Evolutionary conservation across 2,329 filamentous ascomycete genomes (phyloP).

Genomic region (Diaporthe longicolla): DNA sequence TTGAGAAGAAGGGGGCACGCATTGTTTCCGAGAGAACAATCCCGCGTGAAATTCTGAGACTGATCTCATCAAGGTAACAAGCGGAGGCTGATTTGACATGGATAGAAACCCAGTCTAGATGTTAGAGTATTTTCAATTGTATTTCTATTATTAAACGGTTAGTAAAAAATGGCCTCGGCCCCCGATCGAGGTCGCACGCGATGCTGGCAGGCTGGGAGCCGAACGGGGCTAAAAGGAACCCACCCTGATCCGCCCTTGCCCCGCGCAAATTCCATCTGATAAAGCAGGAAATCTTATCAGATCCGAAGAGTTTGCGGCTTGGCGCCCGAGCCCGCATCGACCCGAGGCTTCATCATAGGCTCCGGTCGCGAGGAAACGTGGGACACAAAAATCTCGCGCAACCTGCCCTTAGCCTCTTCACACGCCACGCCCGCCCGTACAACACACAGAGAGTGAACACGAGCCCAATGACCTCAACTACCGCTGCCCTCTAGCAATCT

Average conservation of each 20-base stretch:
- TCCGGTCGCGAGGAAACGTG: background rate
- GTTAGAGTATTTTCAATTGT: background rate
- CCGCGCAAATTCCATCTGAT: constrained; percentile 34
- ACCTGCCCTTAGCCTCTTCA: background rate
- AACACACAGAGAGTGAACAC: constrained; percentile 1
- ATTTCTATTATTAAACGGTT: constrained; percentile 25
- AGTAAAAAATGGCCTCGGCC: constrained; percentile 1
- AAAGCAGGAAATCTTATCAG: constrained; percentile 34
- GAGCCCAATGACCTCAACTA: constrained; percentile 5
- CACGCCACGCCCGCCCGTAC: constrained; percentile 10
- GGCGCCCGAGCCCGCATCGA: constrained; percentile 27
- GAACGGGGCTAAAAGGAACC: background rate
- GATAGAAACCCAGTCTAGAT: background rate
- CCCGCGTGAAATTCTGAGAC: background rate
- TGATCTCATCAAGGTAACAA: background rate
- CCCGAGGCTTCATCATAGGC: constrained; percentile 26
- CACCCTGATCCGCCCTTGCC: constrained; percentile 16
- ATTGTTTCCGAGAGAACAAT: background rate
- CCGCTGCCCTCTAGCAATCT: background rate
- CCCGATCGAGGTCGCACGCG: background rate
- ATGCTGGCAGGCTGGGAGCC: background rate
- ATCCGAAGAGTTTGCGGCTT: constrained; percentile 38
- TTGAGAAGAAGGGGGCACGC: background rate
- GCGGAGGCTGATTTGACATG: background rate
- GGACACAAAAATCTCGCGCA: constrained; percentile 29